Percentiles rank a stretch among this genome's conserved stretches.
phyloP scores from a whole-genome alignment of 2,329 filamentous ascomycete genomes.

The Huntiella omanensis region DNA sequence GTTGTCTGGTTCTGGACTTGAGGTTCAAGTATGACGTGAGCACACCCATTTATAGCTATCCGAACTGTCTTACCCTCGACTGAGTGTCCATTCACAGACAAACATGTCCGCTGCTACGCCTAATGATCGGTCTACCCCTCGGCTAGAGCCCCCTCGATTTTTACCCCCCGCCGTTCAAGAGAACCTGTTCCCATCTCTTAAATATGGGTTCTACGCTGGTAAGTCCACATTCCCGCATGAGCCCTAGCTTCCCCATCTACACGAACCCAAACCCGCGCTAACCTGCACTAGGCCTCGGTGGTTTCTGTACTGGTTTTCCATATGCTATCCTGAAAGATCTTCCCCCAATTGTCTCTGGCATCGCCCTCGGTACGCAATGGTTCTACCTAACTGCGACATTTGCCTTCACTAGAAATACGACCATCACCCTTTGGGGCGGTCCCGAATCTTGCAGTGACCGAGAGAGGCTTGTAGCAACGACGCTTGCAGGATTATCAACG shows the following conservation, averaged over 20 bases:
- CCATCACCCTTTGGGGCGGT: conserved; percentile 29
- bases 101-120: neutral
- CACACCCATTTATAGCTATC: too few species aligned
- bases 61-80: too few species aligned
- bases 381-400: conserved; percentile 34
- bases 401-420: conserved; percentile 33
- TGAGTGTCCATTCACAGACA: too few species aligned
- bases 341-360: conserved; percentile 50
- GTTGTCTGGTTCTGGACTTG: too few species aligned
- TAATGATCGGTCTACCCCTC: neutral
- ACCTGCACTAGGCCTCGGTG: conserved; percentile 27
- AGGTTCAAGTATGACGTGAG: too few species aligned
- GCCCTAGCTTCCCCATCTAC: neutral
- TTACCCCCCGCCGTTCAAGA: conserved; percentile 7
- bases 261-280: neutral
- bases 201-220: conserved; percentile 7
- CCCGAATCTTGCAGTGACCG: conserved; percentile 32
- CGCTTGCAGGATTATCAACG: conserved; percentile 51
- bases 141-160: conserved; percentile 7
- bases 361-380: conserved; percentile 61
- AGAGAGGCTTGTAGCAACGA: conserved; percentile 48
- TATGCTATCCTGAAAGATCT: conserved; percentile 52
- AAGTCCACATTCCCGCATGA: neutral
- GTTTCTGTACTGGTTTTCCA: conserved; percentile 46
- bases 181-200: conserved; percentile 4